Evolutionary conservation across 1,284 basidiomycete species (phyloP), one percentile per base, ranked within the genome.

Genomic region (Grifola frondosa): DNA sequence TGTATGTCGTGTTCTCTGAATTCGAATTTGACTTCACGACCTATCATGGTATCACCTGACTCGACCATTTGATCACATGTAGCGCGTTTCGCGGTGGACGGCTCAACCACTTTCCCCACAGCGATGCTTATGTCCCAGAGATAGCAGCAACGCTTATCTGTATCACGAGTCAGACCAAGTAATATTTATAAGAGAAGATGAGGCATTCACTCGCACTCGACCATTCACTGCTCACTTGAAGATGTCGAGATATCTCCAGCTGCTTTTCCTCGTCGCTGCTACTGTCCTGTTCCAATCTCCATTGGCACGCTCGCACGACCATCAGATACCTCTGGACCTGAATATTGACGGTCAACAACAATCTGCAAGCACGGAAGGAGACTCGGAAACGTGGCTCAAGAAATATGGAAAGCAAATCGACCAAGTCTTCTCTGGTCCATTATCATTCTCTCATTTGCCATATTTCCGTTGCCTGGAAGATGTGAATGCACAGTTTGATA

Each of bases 361-460:
- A n/a, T n/a, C n/a, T n/a, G n/a, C n/a, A n/a, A n/a, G n/a, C 30
- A 19, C 49, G 7, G 31, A 41, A 9, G 11, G 46, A 15, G 40
- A 43, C 26, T 32, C 53, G 10, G 48, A 62, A 19, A 74, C 71
- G 30, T 88, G 84, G 84, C 59, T 71, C 9, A 69, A 76, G 42
- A 88, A 86, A 62, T 89, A 88, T 50, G 87, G 86, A 13, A 56
- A 65, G n/a, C 86, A 88, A 56, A 69, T 73, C 25, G 85, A 89
- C 63, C 77, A 80, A 42, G 64, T 73, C 3, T 89, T 84, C 65
- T 79, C 83, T 10, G 87, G 86, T 0, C 85, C 84, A 32, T 67
- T 88, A 12, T 72, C 84, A 0, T 89, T 89, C 69, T 80, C 84
- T 15, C 87, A 88, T 54, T 62, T 84, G 17, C 78, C 84, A 1